These are phyloP conservation scores for Ceratobasidium sp. DNA, from an alignment of 1,284 basidiomycete species.

Conservation along the genomic window DNA sequence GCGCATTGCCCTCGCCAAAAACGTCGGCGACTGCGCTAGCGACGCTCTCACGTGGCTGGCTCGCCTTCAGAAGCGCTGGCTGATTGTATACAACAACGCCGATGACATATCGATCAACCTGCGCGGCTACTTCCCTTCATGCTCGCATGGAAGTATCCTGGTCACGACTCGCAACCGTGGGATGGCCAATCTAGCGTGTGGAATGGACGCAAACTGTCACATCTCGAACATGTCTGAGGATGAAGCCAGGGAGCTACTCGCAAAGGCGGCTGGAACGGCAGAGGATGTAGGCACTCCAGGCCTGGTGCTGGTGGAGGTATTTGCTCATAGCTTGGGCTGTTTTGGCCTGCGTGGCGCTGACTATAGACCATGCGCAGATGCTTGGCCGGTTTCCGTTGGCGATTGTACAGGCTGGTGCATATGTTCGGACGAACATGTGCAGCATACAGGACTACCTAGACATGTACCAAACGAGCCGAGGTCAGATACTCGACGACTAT, in stretches of 20 bases:
- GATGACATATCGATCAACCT: neutral
- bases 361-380: too few relatives aligned
- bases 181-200: too few relatives aligned
- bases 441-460: neutral
- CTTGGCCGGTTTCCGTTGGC: slow-evolving; percentile 19
- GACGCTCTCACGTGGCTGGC: neutral
- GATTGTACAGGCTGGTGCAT: slow-evolving; percentile 40
- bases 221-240: too few relatives aligned
- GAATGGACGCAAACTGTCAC: too few relatives aligned
- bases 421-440: slow-evolving; percentile 6
- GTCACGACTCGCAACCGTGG: slow-evolving; percentile 11
- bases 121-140: slow-evolving; percentile 8
- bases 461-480: slow-evolving; percentile 16
- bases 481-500: neutral
- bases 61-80: neutral
- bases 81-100: too few relatives aligned
- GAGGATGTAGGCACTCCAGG: too few relatives aligned
- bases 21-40: neutral
- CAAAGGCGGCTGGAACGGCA: neutral
- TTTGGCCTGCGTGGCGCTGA: too few relatives aligned
- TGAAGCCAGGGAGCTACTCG: neutral
- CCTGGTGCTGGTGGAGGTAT: too few relatives aligned
- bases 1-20: neutral
- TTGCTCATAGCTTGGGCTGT: too few relatives aligned
- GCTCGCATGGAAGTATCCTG: neutral